Base-by-base conservation (phyloP, 2,329 filamentous ascomycete genomes). In the Sporothrix pseudoabietina region DNA sequence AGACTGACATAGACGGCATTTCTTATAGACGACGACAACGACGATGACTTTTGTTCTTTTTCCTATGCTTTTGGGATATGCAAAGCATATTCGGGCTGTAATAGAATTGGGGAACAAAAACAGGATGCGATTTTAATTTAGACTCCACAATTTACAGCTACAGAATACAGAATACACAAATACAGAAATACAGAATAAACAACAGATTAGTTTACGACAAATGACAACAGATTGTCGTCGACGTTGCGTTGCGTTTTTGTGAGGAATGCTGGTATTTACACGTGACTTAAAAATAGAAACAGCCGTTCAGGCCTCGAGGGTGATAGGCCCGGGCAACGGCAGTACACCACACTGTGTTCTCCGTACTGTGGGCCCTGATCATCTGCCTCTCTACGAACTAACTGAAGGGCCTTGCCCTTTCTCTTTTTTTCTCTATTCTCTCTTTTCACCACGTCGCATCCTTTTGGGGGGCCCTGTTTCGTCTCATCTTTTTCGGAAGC, bases 201-300 rank as follows among this genome's bases (percentile, higher is more conserved):
- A 30, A 57, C 22, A n/a, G 35, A 1, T 8, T 22, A 30, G 14
- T 61, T 8, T 35, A 16, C 16, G 19, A 19, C 14, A 14, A 22
- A 55, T 30, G 22, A 55, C 22, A 22, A 26, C 22, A 26, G 8
- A 19, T 10, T 8, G 52, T 9, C 22, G 52, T 55, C 22, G 22
- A 49, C 44, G 26, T 26, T 30, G n/a, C n/a, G n/a, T 49, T 44
- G 10, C 12, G 39, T 9, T 26, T 65, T 12, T 10, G 0, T 14
- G 26, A 47, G 66, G 66, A 69, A 69, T 69, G 66, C 47, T 69
- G 66, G 10, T 35, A 69, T 52, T 47, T 35, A 7, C 66, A 69
- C 66, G 66, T 69, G 66, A 69, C 66, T n/a, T 30, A 14, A 66
- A 19, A 30, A 16, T 19, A 7, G 10, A 22, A 3, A 49, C 39